Base-by-base conservation (phyloP, 2,329 filamentous ascomycete species). In the Trichoderma arundinaceum region DNA sequence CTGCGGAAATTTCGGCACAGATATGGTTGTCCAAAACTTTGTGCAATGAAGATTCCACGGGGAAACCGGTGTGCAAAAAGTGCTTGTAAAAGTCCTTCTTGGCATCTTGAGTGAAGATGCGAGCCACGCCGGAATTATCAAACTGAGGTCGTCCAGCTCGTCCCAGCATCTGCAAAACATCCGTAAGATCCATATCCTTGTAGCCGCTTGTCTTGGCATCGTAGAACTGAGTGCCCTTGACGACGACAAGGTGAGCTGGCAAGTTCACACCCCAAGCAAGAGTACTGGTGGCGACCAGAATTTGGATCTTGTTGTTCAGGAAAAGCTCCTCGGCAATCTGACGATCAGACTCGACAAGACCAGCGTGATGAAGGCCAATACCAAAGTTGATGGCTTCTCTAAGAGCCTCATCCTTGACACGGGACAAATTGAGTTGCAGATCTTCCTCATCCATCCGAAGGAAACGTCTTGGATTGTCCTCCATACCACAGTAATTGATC, bases 21-120 rank as follows among this genome's bases (percentile, higher is more conserved):
- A 99, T 84, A 84, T 99, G 96, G 81, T 99, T 97, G 79, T 98
- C 94, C 7, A 99, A 83, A 0, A 98, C 95, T 19, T 96, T 97
- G 78, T 99, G 95, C 44, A 99, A 83, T 0, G 94, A 96, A 0
- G 94, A 97, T 77, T 99, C 95, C 10, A 99, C 95, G 0, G 95
- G 96, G 76, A 99, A 99, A 1, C 95, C 96, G 0, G 94, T 98
- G 75, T 99, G 95, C 63, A 99, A 80, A 80, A 99, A 99, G 79
- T 99, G 95, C 81, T 99, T 99, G 81, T 99, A 99, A 78, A 99
- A 99, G 67, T 96, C 92, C 79, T 99, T 99, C 83, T 98, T 99
- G 2, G 94, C 83, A 73, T 98, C 94, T 73, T 99, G 94, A 0
- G 95, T 99, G 75, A 99, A 97, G 74, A 99, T 99, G 35, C 94